A percentile compares a stretch with the other conserved stretches of the same genome.
Evolutionary conservation across 1,139 yeast genomes (phyloP).

Genomic region (Pichia inconspicua): DNA sequence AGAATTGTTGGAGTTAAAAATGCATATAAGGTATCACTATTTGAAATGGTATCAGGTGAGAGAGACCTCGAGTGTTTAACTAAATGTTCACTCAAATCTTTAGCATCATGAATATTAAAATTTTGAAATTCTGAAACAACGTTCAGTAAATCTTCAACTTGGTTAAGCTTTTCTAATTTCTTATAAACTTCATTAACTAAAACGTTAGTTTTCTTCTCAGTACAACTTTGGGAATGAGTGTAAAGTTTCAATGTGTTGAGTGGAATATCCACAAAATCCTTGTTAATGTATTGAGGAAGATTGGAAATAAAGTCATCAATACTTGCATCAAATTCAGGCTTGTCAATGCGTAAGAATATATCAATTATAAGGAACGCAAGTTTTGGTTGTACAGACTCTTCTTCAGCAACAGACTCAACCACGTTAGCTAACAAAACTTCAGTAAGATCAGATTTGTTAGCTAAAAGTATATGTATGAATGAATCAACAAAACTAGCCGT

Average conservation of each 20-base stretch:
- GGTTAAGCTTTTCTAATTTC: conserved; percentile 20
- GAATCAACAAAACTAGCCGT: conserved; percentile 18
- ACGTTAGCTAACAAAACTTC: conserved; percentile 18
- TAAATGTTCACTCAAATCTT: conserved; percentile 27
- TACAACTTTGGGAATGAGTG: conserved; percentile 12
- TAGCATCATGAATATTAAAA: conserved; percentile 22
- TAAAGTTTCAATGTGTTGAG: conserved; percentile 25
- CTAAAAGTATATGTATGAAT: conserved; percentile 16
- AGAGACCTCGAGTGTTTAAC: conserved; percentile 23
- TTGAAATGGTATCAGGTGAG: conserved; percentile 4
- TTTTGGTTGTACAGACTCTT: conserved; percentile 17
- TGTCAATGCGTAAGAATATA: conserved; percentile 22
- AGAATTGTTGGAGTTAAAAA: conserved; percentile 30
- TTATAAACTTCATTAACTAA: conserved; percentile 31
- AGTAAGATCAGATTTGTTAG: conserved; percentile 14
- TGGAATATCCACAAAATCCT: conserved; percentile 22
- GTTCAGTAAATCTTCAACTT: conserved; percentile 7
- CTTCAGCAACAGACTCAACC: conserved; percentile 19
- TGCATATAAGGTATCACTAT: conserved; percentile 21
- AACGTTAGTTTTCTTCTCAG: conserved; percentile 7
- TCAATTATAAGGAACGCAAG: conserved; percentile 25
- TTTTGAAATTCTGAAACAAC: conserved; percentile 10
- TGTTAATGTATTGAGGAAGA: conserved; percentile 28
- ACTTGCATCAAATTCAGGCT: conserved; percentile 15
- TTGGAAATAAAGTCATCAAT: conserved; percentile 27